Evolutionary conservation across 306 rosid species (phyloP).

Genomic region (Aeschynomene evenia): DNA sequence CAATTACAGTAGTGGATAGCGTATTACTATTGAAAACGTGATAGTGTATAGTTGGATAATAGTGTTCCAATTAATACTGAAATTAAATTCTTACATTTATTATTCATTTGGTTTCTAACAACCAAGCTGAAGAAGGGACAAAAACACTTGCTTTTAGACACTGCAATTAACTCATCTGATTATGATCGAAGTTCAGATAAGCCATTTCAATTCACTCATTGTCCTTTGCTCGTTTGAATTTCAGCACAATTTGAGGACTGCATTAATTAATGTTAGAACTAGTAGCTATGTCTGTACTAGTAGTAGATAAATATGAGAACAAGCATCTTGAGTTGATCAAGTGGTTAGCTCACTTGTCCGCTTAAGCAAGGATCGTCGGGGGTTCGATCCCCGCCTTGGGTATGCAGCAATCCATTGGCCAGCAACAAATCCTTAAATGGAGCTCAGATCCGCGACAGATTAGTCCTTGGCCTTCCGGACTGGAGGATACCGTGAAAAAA

Average conservation of each 20-base stretch:
- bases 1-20: too few relatives aligned
- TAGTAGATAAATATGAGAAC: background rate
- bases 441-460: too few relatives aligned
- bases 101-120: slow-evolving; percentile 12
- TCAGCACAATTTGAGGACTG: background rate
- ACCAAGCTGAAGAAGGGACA: slow-evolving; percentile 23
- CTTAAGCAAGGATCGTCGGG: too few relatives aligned
- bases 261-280: background rate
- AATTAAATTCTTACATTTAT: background rate
- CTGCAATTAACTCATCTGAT: slow-evolving; percentile 1
- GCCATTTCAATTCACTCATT: background rate
- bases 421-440: too few relatives aligned
- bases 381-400: too few relatives aligned
- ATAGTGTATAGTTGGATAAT: background rate
- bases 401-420: too few relatives aligned
- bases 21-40: background rate
- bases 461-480: too few relatives aligned
- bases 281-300: too few relatives aligned
- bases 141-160: slow-evolving; percentile 4
- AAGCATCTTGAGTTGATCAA: too few relatives aligned
- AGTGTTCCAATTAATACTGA: background rate
- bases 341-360: too few relatives aligned
- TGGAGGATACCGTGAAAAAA: too few relatives aligned
- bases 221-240: background rate
- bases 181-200: background rate